Evolutionary conservation across 768 basidiomycete species (phyloP).

Genomic region (Xerocomus brunneocitrinus): DNA sequence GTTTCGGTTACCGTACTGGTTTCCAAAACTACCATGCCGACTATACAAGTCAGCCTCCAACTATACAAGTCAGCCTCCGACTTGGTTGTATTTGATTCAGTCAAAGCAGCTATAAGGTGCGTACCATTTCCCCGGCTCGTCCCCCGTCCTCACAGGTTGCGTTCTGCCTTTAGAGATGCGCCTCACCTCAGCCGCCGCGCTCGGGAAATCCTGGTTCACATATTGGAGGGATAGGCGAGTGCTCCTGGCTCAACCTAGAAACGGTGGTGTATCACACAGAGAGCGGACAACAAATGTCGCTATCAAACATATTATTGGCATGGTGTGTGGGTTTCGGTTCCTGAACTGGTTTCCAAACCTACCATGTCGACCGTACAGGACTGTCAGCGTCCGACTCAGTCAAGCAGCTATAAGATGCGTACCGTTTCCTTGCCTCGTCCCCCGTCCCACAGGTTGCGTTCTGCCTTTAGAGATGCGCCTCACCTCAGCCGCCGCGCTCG

Average conservation of each 20-base stretch:
- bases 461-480: slow-evolving; percentile 14
- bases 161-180: slow-evolving; percentile 12
- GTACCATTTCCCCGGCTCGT: not conserved
- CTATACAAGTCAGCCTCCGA: no score
- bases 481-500: not conserved
- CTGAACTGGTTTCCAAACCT: not conserved
- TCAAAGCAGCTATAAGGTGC: no score
- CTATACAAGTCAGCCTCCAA: no score
- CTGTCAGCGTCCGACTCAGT: not conserved
- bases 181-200: not conserved
- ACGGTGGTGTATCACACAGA: no score
- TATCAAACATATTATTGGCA: no score
- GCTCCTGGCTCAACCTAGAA: no score
- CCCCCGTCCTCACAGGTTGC: not conserved
- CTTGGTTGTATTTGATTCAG: no score
- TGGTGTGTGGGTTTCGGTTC: no score
- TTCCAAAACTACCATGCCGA: no score
- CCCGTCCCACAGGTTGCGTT: not conserved
- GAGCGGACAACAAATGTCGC: no score
- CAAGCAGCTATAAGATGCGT: not conserved
- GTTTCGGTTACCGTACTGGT: no score
- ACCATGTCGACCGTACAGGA: not conserved
- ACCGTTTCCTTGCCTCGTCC: not conserved
- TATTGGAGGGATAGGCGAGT: no score
- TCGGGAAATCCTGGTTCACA: not conserved